Evolutionary conservation across 2,329 filamentous ascomycete genomes (phyloP), one percentile per base, ranked within the genome.

Genomic region (Dendryphion nanum): DNA sequence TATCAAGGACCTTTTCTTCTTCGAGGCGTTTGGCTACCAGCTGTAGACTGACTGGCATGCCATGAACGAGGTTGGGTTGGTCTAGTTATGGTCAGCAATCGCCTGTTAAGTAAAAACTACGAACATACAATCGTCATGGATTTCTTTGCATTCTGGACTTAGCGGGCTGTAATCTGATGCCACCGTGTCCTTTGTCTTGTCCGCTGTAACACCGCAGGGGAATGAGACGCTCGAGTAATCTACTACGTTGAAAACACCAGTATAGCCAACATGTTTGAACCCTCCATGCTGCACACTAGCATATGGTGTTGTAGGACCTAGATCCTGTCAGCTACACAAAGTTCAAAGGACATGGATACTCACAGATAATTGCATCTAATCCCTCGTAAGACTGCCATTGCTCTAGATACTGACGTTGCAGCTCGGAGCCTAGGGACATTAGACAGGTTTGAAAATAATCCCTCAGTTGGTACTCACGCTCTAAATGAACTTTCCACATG

Each of bases 401-500:
- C 43, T 74, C 69, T 7, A 74, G 64, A 35, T 71, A 74, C 26
- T 61, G 44, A 18, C 61, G 63, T 33, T 65, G 62, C 3, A 74
- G 45, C 15, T 66, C 64, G 0, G 69, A 71, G n/a, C 23, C 23
- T 26, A 10, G 10, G 10, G 10, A 26, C n/a, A n/a, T 26, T 26
- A 26, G 23, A n/a, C n/a, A n/a, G n/a, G n/a, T n/a, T n/a, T n/a
- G n/a, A n/a, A n/a, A n/a, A n/a, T n/a, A n/a, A n/a, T n/a, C n/a
- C n/a, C n/a, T n/a, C n/a, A n/a, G n/a, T n/a, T 26, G 2, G 10
- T 10, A 26, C 23, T 8, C n/a, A 26, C 74, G 63, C 42, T 71
- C 64, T 4, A 63, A 45, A 10, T 77, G 74, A 3, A 75, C 45
- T 44, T 75, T 66, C 73, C 74, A 78, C 55, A 77, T 64, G 6